Evolutionary conservation across 2,329 filamentous ascomycete genomes (phyloP).

Genomic region (Elsinoe arachidis): DNA sequence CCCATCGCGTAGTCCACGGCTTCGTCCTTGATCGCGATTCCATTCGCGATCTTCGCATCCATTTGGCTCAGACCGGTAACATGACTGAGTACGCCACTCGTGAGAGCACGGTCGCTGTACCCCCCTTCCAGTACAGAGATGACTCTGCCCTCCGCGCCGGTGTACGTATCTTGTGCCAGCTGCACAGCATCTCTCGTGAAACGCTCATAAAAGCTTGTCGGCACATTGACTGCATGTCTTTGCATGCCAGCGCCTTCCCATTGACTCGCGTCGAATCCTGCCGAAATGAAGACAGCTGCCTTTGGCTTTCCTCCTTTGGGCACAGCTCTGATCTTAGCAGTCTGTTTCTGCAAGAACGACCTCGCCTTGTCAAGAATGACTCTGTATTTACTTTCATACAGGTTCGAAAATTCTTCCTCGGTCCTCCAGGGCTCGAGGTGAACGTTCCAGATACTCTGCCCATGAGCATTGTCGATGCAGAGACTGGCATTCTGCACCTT

Average conservation of each 20-base stretch:
- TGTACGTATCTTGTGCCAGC: slow-evolving; percentile 69
- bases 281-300: slow-evolving; percentile 87
- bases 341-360: slow-evolving; percentile 64
- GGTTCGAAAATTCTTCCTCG: slow-evolving; percentile 73
- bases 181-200: slow-evolving; percentile 79
- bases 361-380: slow-evolving; percentile 73
- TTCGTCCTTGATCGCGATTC: slow-evolving; percentile 24
- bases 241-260: slow-evolving; percentile 93
- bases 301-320: slow-evolving; percentile 57
- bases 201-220: slow-evolving; percentile 90
- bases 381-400: slow-evolving; percentile 74
- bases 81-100: slow-evolving; percentile 83
- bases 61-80: slow-evolving; percentile 67
- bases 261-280: slow-evolving; percentile 94
- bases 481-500: slow-evolving; percentile 91
- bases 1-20: slow-evolving; percentile 21
- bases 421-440: slow-evolving; percentile 84
- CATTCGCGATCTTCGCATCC: slow-evolving; percentile 18
- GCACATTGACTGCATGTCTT: slow-evolving; percentile 88
- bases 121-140: slow-evolving; percentile 94
- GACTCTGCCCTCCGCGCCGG: slow-evolving; percentile 70
- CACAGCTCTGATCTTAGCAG: slow-evolving; percentile 52
- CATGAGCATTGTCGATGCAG: slow-evolving; percentile 88
- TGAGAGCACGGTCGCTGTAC: slow-evolving; percentile 85
- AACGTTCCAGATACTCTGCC: slow-evolving; percentile 92